Percentiles rank a stretch among this genome's conserved stretches.
These are phyloP conservation scores for Exophiala sp. DNA, from an alignment of 2,329 filamentous ascomycete species.

Conservation along the genomic window DNA sequence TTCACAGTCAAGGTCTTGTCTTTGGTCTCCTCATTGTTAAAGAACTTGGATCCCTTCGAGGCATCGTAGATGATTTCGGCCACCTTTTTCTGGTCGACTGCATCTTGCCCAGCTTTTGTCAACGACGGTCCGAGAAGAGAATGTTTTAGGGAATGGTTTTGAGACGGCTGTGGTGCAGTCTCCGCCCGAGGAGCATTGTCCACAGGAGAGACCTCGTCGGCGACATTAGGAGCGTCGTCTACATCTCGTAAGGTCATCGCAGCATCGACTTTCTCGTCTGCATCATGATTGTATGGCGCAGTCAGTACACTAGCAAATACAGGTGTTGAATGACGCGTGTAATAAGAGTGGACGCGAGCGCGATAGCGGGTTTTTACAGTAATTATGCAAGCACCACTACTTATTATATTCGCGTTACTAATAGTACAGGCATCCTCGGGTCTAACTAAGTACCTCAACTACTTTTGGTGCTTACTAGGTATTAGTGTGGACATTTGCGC, in stretches of 20 bases:
- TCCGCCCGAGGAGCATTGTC: neutral
- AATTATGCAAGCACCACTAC: too few species aligned
- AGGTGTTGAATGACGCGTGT: too few species aligned
- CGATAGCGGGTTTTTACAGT: too few species aligned
- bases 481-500: too few species aligned
- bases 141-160: slow-evolving; percentile 74
- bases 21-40: slow-evolving; percentile 80
- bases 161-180: slow-evolving; percentile 17
- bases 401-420: too few species aligned
- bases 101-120: slow-evolving; percentile 88
- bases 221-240: slow-evolving; percentile 2
- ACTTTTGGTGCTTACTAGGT: too few species aligned
- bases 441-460: too few species aligned
- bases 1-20: slow-evolving; percentile 82
- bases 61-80: slow-evolving; percentile 96
- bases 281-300: slow-evolving; percentile 1
- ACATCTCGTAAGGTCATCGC: slow-evolving; percentile 20
- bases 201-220: neutral
- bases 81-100: slow-evolving; percentile 90
- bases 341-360: neutral
- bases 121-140: slow-evolving; percentile 84
- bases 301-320: too few species aligned
- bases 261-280: neutral
- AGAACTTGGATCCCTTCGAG: slow-evolving; percentile 94
- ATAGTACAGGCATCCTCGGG: too few species aligned